Conservation (phyloP, 208 protist genomes). For the Acanthamoeba castellanii region DNA sequence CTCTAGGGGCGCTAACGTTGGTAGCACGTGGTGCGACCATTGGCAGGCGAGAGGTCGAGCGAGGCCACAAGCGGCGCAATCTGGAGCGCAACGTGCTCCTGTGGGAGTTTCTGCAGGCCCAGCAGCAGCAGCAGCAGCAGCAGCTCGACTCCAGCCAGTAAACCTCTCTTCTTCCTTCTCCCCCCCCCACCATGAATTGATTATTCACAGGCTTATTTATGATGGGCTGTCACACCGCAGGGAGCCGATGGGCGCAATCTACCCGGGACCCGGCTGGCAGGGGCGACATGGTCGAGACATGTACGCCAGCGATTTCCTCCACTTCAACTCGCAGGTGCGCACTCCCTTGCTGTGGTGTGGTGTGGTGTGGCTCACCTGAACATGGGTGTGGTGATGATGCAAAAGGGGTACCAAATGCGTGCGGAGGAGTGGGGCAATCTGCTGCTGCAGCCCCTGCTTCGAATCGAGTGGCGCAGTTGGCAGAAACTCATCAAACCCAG, state of each 20-base stretch:
- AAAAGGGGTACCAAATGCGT: not conserved
- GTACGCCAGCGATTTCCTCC: constrained; percentile 10
- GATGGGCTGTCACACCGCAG: not conserved
- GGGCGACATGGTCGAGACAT: not conserved
- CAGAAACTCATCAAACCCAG: not conserved
- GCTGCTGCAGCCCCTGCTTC: not conserved
- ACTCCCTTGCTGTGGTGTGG: not conserved
- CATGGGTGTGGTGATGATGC: not conserved
- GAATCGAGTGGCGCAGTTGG: constrained; percentile 9
- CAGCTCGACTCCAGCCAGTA: constrained; percentile 49
- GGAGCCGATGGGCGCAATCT: not conserved
- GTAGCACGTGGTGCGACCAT: too few relatives aligned
- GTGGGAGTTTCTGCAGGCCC: not conserved
- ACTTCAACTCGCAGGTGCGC: constrained; percentile 10
- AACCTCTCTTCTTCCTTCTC: too few relatives aligned
- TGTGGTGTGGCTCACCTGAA: not conserved
- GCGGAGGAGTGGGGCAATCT: constrained; percentile 18
- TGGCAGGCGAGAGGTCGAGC: not conserved
- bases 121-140: not conserved
- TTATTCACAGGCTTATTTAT: too few relatives aligned
- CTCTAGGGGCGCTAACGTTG: too few relatives aligned
- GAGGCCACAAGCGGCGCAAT: constrained; percentile 31
- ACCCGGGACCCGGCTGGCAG: not conserved
- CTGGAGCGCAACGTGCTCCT: constrained; percentile 10
- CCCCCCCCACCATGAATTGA: too few relatives aligned